Evolutionary conservation across 2,329 filamentous ascomycete species (phyloP), one percentile per base, ranked within the genome.

Genomic region (Fusarium xyrophilum): DNA sequence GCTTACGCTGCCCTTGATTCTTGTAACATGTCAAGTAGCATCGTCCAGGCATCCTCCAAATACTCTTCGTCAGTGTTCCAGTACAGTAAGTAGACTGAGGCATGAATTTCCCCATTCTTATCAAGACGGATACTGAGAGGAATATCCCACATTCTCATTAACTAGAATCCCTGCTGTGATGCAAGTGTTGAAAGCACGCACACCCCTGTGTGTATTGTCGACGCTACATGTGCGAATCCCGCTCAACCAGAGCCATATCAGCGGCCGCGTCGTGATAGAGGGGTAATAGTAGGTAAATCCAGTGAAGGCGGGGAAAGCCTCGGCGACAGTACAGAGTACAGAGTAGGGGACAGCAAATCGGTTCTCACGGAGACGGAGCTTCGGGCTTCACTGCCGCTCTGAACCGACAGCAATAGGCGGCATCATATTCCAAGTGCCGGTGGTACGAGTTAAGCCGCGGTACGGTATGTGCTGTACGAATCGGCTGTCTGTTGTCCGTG

Each of bases 261-360:
- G 21, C 46, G 46, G 21, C 30, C 30, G 50, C 38, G 48, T 60
- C 36, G 47, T 63, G 46, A 60, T 68, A 65, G 60, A 69, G 55
- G 62, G 56, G 65, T 68, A 36, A 36, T 17, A 50, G 46, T 36
- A 35, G 23, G 30, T 36, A 57, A 67, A 57, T 71, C 60, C 63
- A 63, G 44, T 47, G 50, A 64, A 66, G 66, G 69, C 68, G 68
- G 66, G 67, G 69, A 61, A 50, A 52, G 60, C 46, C 62, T 67
- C 38, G 21, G 57, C 47, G 66, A 67, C 36, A 46, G 60, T 28
- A 69, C 46, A 51, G n/a, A n/a, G n/a, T n/a, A n/a, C n/a, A n/a
- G n/a, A n/a, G n/a, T n/a, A n/a, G n/a, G n/a, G 27, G 35, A 57
- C 48, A 69, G 58, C 50, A 54, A 56, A 63, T 39, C 33, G 62